phyloP scores from a whole-genome alignment of 2,329 filamentous ascomycete species.

The Passalora sequoiae region DNA sequence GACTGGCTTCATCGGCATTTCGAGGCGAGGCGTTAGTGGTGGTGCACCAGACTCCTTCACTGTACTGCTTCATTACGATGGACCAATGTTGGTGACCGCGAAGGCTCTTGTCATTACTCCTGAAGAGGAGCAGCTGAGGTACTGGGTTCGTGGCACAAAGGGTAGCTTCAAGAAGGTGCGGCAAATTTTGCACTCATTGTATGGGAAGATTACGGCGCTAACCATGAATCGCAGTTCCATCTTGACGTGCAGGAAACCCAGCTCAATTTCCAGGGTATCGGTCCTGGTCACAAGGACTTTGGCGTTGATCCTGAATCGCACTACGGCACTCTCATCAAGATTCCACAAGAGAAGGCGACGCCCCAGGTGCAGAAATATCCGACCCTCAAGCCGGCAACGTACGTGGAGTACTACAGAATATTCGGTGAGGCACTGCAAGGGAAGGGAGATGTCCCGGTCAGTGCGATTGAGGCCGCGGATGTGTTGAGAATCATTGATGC shows the following conservation, averaged over 20 bases:
- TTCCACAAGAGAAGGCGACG: conserved; percentile 42
- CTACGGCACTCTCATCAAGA: conserved; percentile 55
- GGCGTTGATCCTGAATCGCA: conserved; percentile 57
- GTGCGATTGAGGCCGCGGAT: conserved; percentile 48
- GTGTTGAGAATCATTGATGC: conserved; percentile 55
- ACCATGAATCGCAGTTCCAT: conserved; percentile 37
- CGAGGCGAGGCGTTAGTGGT: conserved; percentile 57
- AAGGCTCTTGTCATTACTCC: conserved; percentile 65
- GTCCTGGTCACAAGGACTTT: conserved; percentile 58
- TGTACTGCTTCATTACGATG: conserved; percentile 61
- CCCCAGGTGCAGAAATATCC: conserved; percentile 46
- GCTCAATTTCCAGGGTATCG: conserved; percentile 54
- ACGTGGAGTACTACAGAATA: conserved; percentile 60
- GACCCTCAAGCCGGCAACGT: conserved; percentile 62
- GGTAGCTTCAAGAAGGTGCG: conserved; percentile 68
- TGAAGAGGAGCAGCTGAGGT: conserved; percentile 65
- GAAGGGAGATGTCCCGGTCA: conserved; percentile 51
- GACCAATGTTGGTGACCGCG: conserved; percentile 60
- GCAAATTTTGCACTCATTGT: no score
- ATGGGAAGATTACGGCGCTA: no score
- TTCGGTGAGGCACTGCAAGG: conserved; percentile 50
- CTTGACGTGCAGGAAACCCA: conserved; percentile 74
- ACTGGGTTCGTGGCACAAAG: conserved; percentile 70
- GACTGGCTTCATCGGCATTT: conserved; percentile 62
- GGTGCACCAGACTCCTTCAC: conserved; percentile 49